Percentiles rank a stretch among this genome's conserved stretches.
phyloP scores from a whole-genome alignment of 192 early-diverging fungal genomes.

The Umbelopsis isabellina region DNA sequence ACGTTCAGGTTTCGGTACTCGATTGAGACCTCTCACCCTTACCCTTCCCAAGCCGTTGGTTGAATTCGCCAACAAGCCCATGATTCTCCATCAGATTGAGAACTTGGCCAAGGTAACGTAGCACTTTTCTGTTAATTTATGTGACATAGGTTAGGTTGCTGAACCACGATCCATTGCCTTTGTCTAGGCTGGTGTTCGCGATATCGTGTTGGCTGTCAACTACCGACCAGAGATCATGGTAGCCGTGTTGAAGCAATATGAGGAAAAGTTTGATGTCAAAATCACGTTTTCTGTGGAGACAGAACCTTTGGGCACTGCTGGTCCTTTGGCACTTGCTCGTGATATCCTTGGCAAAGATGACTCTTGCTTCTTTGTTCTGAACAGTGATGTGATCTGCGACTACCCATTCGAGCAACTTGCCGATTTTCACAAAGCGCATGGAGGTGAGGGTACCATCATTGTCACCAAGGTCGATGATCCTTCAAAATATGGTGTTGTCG shows the following conservation, averaged over 20 bases:
- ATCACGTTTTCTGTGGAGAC: conserved; percentile 97
- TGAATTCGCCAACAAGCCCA: conserved; percentile 99
- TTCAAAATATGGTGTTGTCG: conserved; percentile 98
- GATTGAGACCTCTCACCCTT: conserved; percentile 95
- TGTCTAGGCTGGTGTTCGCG: conserved; percentile 90
- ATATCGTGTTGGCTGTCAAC: conserved; percentile 98
- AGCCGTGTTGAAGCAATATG: conserved; percentile 89
- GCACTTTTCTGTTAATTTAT: not conserved
- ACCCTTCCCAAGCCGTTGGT: conserved; percentile 98
- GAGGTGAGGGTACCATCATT: conserved; percentile 94
- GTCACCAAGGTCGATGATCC: conserved; percentile 98
- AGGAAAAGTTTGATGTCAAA: conserved; percentile 86
- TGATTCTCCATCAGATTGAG: conserved; percentile 99
- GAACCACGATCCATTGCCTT: conserved; percentile 1
- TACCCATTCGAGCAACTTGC: conserved; percentile 92
- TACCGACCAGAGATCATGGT: conserved; percentile 99
- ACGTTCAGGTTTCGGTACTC: conserved; percentile 89
- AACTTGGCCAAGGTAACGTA: conserved; percentile 84
- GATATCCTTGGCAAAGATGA: conserved; percentile 91
- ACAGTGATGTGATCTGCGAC: conserved; percentile 99
- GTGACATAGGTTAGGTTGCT: not conserved
- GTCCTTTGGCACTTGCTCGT: conserved; percentile 93
- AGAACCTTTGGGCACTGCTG: conserved; percentile 96
- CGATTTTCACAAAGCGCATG: conserved; percentile 90
- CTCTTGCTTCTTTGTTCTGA: conserved; percentile 97